Base-by-base conservation (phyloP, 2,329 filamentous ascomycete genomes). In the Dryadomyces quercivorus region DNA sequence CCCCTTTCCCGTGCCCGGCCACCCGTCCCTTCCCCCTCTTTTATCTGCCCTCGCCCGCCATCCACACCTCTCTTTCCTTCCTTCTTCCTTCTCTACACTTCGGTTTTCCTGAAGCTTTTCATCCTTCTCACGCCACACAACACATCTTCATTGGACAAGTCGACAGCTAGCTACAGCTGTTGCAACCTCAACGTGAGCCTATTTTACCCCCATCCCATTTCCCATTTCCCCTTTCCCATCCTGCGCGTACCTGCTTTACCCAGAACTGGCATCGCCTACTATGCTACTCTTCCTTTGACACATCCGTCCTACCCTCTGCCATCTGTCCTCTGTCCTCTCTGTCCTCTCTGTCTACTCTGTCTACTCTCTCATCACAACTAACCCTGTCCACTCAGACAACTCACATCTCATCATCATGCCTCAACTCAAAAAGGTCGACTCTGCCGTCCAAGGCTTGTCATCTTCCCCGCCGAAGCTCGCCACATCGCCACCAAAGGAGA, bases 381-480 rank as follows among this genome's bases (percentile, higher is more conserved):
- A n/a, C n/a, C 13, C 42, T 44, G 8, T 44, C 42, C 42, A 44
- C 5, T 7, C 15, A 44, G 15, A 26, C 38, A 15, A 31, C 22
- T 22, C 36, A 40, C n/a, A n/a, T 22, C 42, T 44, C 8, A 42
- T 22, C 61, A 69, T 59, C 64, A 70, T 72, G 67, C 65, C 74
- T 69, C 80, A 85, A 65, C 81, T 95, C 68, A 79, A 80, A 72
- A 95, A 94, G 77, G 83, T 95, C 75, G 91, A 96, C 72, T 95
- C 91, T 57, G 89, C 88, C 75, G 82, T 94, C 66, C 84, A 89
- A 67, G 88, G 88, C 70, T 71, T 91, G 64, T 79, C 81, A 61
- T 78, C 80, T 63, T 84, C 83, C 56, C 78, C 85, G 38, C 75
- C 78, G 56, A 80, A 83, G 15, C 71, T 91, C 63, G 79, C 81